Evolutionary conservation across 257 asterid genomes (phyloP).

Genomic region (Dorcoceras hygrometricum): DNA sequence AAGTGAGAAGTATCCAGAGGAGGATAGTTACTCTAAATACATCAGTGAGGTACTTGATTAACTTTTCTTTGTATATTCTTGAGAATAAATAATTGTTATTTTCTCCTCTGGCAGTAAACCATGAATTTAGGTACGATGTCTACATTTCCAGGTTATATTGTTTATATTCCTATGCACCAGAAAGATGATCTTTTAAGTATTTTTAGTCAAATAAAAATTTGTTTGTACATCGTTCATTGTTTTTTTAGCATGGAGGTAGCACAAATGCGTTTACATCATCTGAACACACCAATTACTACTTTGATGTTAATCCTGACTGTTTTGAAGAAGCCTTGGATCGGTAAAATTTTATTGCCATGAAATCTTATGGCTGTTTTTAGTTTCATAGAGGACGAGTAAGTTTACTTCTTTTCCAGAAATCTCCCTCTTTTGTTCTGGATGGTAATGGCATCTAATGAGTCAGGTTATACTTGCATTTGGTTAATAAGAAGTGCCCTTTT

Average conservation of each 20-base stretch:
- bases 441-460: too few species aligned
- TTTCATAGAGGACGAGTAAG: too few species aligned
- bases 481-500: not conserved
- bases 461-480: too few species aligned
- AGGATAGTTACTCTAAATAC: conserved; percentile 91
- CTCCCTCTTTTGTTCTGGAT: too few species aligned
- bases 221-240: conserved; percentile 8
- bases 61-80: conserved; percentile 15
- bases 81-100: conserved; percentile 19
- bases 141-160: conserved; percentile 3
- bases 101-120: not conserved
- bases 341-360: conserved; percentile 32
- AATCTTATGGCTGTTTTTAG: conserved; percentile 5
- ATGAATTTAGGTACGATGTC: conserved; percentile 4
- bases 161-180: conserved; percentile 4
- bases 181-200: conserved; percentile 5
- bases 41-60: conserved; percentile 65
- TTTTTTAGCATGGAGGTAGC: conserved; percentile 86
- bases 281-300: conserved; percentile 79
- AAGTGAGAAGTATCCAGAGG: conserved; percentile 90
- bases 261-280: conserved; percentile 92
- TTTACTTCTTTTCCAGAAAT: too few species aligned
- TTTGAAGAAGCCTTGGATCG: conserved; percentile 97
- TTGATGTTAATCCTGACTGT: conserved; percentile 83
- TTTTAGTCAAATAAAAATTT: conserved; percentile 15